Base-by-base conservation (phyloP, 2,329 filamentous ascomycete genomes). In the Apiospora koreana region DNA sequence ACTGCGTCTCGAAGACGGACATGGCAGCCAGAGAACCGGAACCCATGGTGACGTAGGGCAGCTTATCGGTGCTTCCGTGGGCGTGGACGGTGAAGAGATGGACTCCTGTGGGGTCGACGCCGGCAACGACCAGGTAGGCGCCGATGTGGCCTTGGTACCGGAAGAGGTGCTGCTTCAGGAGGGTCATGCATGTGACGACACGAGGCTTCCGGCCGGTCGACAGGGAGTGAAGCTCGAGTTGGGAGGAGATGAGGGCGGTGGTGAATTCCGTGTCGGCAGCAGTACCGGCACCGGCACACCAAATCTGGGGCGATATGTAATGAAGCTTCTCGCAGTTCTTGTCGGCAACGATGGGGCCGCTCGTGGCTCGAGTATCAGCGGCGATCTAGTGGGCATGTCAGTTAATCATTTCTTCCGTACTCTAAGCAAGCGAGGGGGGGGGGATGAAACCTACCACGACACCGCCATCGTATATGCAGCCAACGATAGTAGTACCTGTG, bases 251-350 rank as follows among this genome's bases (percentile, higher is more conserved):
- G 83, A 99, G 91, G 80, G 95, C 93, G 71, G 96, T 99, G 77
- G 96, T 99, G 88, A 99, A 99, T 86, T 99, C 96, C 75, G 95
- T 98, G 83, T 99, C 96, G 78, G 96, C 96, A 73, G 96, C 96
- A 68, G 96, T 99, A 83, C 97, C 96, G 76, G 96, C 97, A 77
- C 96, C 96, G 12, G 96, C 96, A 84, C 96, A 99, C 96, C 96
- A 99, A 84, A 99, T 99, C 83, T 98, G 94, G 71, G 96, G 95
- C 58, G 96, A 89, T 82, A 99, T 99, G 88, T 97, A 99, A 86
- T 99, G 96, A 74, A 99, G 91, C 87, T 99, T 99, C 86, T 99
- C 95, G 87, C 96, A 98, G 89, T 99, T 99, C 94, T 99, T 99
- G 90, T 99, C 96, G 83, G 97, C 97, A 77, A 99, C 96, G 84